phyloP scores from a whole-genome alignment of 192 early-diverging fungal genomes.

The Podochytrium sp. region DNA sequence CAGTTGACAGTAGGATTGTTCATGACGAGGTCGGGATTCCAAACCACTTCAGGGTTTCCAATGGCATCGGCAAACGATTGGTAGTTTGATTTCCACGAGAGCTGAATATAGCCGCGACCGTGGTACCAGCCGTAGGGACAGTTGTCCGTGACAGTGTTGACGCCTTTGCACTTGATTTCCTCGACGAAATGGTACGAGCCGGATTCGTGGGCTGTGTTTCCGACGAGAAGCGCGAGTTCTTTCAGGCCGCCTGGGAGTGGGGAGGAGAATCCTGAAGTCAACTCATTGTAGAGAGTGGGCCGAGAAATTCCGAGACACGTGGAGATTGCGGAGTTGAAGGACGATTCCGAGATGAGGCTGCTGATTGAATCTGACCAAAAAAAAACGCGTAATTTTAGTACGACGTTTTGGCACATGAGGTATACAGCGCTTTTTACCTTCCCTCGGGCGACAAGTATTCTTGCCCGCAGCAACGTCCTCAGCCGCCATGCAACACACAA shows the following conservation, averaged over 20 bases:
- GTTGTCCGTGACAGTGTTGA: neutral
- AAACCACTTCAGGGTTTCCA: neutral
- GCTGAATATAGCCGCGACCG: conserved; percentile 26
- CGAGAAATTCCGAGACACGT: too few relatives aligned
- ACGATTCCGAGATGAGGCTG: too few relatives aligned
- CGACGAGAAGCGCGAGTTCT: conserved; percentile 22
- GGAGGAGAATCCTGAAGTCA: too few relatives aligned
- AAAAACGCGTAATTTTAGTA: neutral
- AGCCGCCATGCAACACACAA: neutral
- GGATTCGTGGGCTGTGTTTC: conserved; percentile 20
- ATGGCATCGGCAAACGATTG: neutral
- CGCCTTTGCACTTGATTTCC: neutral
- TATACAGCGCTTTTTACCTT: neutral
- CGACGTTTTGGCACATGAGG: too few relatives aligned
- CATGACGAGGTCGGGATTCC: neutral
- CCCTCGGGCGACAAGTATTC: neutral
- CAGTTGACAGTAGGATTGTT: neutral
- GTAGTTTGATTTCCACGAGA: conserved; percentile 18
- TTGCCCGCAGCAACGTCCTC: neutral
- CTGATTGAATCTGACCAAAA: too few relatives aligned
- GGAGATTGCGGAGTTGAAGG: too few relatives aligned
- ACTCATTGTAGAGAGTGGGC: too few relatives aligned
- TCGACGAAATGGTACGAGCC: neutral
- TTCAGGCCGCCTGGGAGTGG: too few relatives aligned
- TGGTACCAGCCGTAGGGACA: conserved; percentile 24